Percentiles rank a stretch among this genome's conserved stretches.
phyloP scores from a whole-genome alignment of 306 rosid species.

The Fragaria vesca region DNA sequence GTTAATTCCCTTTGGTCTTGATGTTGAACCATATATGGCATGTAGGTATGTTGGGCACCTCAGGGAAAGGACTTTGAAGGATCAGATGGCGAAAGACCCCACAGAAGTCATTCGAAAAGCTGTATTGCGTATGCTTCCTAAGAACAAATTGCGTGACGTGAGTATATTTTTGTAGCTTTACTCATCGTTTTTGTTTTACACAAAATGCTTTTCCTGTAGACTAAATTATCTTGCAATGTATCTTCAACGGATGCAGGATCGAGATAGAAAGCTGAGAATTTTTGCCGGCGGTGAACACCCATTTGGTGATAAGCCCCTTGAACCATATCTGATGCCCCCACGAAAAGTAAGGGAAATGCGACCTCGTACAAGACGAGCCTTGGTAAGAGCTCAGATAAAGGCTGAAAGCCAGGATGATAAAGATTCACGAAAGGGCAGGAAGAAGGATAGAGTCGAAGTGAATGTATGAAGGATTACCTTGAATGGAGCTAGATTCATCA shows the following conservation, averaged over 20 bases:
- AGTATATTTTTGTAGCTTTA: constrained; percentile 26
- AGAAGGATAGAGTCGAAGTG: constrained; percentile 41
- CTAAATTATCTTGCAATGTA: constrained; percentile 19
- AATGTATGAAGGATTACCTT: constrained; percentile 35
- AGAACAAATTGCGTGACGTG: constrained; percentile 89
- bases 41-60: constrained; percentile 84
- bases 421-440: constrained; percentile 46
- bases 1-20: constrained; percentile 26
- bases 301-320: constrained; percentile 74
- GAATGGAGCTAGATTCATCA: background rate
- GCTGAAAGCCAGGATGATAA: constrained; percentile 50
- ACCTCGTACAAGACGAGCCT: constrained; percentile 85
- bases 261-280: constrained; percentile 88
- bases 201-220: background rate
- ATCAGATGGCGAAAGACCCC: constrained; percentile 88
- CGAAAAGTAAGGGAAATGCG: constrained; percentile 72
- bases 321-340: constrained; percentile 72
- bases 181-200: background rate
- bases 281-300: constrained; percentile 80
- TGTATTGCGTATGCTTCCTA: constrained; percentile 88
- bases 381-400: constrained; percentile 85
- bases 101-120: constrained; percentile 97
- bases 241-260: constrained; percentile 59
- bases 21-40: constrained; percentile 24
- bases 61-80: constrained; percentile 81